Percentiles rank a stretch among this genome's conserved stretches.
These are phyloP conservation scores for Apiospora pterosperma DNA, from an alignment of 2,329 filamentous ascomycete species.

Conservation along the genomic window DNA sequence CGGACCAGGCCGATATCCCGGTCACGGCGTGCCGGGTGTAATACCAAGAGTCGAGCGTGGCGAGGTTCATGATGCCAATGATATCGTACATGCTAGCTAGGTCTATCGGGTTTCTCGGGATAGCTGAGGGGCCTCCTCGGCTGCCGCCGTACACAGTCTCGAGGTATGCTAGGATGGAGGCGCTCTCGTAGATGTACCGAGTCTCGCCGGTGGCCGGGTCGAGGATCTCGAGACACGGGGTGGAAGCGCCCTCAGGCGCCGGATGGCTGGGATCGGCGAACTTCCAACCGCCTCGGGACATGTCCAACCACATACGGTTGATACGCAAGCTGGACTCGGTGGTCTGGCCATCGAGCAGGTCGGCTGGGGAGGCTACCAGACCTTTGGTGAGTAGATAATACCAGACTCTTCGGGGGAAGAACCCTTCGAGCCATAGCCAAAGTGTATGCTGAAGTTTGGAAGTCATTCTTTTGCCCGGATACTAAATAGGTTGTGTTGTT, in stretches of 20 bases:
- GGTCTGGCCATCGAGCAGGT: neutral
- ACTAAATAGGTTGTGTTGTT: neutral
- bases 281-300: neutral
- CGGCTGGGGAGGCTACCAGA: neutral
- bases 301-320: neutral
- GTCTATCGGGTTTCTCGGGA: constrained; percentile 3
- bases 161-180: neutral
- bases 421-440: neutral
- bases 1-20: constrained; percentile 8
- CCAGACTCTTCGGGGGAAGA: neutral
- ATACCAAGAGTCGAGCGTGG: constrained; percentile 7
- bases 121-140: neutral
- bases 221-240: neutral
- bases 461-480: neutral
- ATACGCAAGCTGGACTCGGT: neutral
- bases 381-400: neutral
- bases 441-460: neutral
- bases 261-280: neutral
- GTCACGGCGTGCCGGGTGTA: constrained; percentile 15
- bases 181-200: neutral
- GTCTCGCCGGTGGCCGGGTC: neutral
- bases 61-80: constrained; percentile 10
- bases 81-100: constrained; percentile 12
- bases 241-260: neutral
- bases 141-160: neutral